These are phyloP conservation scores for Aspergillus awamori DNA, from an alignment of 2,329 filamentous ascomycete species.

Conservation along the genomic window DNA sequence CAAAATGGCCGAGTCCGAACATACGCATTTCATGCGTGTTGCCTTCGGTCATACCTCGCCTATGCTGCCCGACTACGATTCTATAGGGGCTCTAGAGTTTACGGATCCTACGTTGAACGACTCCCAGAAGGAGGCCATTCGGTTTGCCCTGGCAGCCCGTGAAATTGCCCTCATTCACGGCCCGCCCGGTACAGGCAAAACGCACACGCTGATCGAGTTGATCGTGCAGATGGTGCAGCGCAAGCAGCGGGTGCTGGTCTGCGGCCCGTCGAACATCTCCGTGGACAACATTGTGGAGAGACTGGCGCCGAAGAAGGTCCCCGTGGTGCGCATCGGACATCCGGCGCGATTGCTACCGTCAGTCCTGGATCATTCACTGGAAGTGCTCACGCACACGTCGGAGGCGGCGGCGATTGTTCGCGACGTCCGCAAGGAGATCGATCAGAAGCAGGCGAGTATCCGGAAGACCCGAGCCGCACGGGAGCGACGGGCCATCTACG, in stretches of 20 bases:
- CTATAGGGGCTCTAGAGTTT: constrained; percentile 54
- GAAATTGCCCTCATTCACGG: constrained; percentile 93
- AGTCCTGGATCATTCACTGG: constrained; percentile 85
- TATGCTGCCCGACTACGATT: constrained; percentile 52
- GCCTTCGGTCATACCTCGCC: constrained; percentile 63
- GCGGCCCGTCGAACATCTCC: constrained; percentile 93
- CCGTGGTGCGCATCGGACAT: constrained; percentile 88
- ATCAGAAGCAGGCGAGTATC: constrained; percentile 84
- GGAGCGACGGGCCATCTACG: constrained; percentile 80
- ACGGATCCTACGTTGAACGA: constrained; percentile 60
- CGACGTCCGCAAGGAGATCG: constrained; percentile 90
- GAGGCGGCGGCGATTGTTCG: constrained; percentile 87
- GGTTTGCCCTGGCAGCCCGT: constrained; percentile 79
- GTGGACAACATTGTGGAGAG: constrained; percentile 98
- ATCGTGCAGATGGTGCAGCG: constrained; percentile 85
- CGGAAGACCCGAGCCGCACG: constrained; percentile 80
- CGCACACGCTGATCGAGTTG: constrained; percentile 91
- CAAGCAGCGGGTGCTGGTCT: constrained; percentile 79
- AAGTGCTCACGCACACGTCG: constrained; percentile 86
- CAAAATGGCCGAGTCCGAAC: constrained; percentile 58
- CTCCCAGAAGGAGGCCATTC: constrained; percentile 65
- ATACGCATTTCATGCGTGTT: constrained; percentile 61
- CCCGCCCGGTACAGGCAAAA: constrained; percentile 94
- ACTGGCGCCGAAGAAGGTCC: constrained; percentile 78
- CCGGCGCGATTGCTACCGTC: constrained; percentile 87